Percentiles rank a stretch among this genome's conserved stretches.
Conservation (phyloP, 345 rosid species). For the Eucalyptus dawsonii region DNA sequence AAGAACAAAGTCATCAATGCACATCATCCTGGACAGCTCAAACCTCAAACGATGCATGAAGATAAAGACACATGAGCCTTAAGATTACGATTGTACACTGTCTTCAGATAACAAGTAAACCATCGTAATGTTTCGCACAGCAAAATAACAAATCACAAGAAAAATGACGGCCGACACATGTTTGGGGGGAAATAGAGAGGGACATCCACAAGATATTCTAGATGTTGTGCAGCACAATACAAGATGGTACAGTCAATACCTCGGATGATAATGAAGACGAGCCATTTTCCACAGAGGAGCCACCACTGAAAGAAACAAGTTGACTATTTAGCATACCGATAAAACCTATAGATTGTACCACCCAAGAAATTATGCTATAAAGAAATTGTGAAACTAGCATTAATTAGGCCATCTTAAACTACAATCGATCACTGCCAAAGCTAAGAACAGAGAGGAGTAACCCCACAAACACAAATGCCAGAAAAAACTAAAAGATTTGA, state of each 20-base stretch:
- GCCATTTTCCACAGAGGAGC: background rate
- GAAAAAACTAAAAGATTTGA: background rate
- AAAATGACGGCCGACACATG: background rate
- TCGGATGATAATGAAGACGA: background rate
- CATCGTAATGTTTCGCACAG: background rate
- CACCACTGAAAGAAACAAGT: background rate
- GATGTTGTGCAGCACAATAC: background rate
- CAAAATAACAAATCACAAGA: background rate
- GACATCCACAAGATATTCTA: background rate
- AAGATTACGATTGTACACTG: background rate
- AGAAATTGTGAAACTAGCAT: background rate
- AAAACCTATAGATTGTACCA: background rate
- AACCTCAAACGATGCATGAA: background rate
- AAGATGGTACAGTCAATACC: background rate
- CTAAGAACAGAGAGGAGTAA: background rate
- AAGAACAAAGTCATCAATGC: background rate
- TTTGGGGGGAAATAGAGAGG: background rate
- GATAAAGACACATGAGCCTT: background rate
- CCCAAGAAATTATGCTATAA: background rate
- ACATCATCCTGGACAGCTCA: background rate
- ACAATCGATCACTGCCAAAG: background rate
- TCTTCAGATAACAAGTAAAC: background rate
- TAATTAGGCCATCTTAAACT: background rate
- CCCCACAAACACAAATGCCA: background rate
- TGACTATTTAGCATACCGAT: background rate